Conservation (phyloP, 164 flowering plant species). For the Dillenia turbinata region DNA sequence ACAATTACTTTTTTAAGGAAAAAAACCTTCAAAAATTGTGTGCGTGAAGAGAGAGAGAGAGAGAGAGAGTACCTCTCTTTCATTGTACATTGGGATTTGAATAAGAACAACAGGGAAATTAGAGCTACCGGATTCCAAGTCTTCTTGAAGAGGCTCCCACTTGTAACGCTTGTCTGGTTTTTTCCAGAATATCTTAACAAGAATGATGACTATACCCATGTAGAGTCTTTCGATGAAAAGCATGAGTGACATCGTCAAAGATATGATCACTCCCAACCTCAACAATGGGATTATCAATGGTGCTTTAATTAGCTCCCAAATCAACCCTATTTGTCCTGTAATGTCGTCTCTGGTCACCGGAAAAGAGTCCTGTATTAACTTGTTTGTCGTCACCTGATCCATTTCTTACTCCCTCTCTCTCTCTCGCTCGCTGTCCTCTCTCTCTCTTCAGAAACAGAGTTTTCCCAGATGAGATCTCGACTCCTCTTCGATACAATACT, state of each 20-base stretch:
- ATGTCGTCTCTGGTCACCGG: conserved; percentile 45
- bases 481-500: conserved; percentile 21
- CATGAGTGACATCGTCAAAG: conserved; percentile 78
- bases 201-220: conserved; percentile 81
- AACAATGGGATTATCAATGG: conserved; percentile 77
- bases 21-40: conserved; percentile 4
- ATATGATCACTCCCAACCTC: conserved; percentile 35
- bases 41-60: conserved; percentile 2
- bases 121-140: conserved; percentile 59
- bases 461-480: no score
- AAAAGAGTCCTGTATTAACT: conserved; percentile 48
- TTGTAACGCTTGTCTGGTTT: conserved; percentile 90
- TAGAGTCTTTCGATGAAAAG: conserved; percentile 82
- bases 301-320: conserved; percentile 64
- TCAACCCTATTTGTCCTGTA: conserved; percentile 43
- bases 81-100: conserved; percentile 92
- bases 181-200: conserved; percentile 76
- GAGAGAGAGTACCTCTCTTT: conserved; percentile 54
- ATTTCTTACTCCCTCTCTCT: conserved; percentile 22
- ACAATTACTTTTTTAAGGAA: neutral
- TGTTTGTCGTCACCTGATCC: conserved; percentile 40
- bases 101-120: conserved; percentile 76
- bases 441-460: conserved; percentile 26
- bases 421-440: neutral
- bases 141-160: conserved; percentile 70